Percentiles rank a stretch among this genome's conserved stretches.
These are phyloP conservation scores for Setomelanomma holmii DNA, from an alignment of 2,329 filamentous ascomycete species.

Conservation along the genomic window DNA sequence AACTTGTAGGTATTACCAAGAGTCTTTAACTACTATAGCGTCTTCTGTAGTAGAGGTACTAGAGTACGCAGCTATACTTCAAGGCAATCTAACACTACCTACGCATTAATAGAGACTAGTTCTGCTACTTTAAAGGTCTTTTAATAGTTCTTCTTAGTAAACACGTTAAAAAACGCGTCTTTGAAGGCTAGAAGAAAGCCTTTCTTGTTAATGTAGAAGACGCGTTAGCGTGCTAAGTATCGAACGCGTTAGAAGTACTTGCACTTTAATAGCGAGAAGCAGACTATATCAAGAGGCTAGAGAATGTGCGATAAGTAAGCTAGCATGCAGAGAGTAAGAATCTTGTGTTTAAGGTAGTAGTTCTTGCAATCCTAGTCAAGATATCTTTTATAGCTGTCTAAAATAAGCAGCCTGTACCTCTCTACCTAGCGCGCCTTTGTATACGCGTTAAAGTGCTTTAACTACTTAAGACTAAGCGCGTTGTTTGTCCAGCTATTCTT, in stretches of 20 bases:
- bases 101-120: too few relatives aligned
- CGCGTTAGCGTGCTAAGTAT: conserved; percentile 28
- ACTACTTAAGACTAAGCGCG: conserved; percentile 16
- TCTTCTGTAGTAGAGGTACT: conserved; percentile 35
- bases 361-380: too few relatives aligned
- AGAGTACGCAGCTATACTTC: too few relatives aligned
- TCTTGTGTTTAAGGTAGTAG: too few relatives aligned
- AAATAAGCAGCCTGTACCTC: conserved; percentile 18
- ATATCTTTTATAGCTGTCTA: too few relatives aligned
- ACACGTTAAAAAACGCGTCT: conserved; percentile 18
- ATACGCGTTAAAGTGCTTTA: conserved; percentile 22
- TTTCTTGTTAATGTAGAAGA: conserved; percentile 37
- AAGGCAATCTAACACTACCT: too few relatives aligned
- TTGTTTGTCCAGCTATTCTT: conserved; percentile 20
- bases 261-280: conserved; percentile 23
- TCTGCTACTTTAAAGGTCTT: conserved; percentile 36
- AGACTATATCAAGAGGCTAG: conserved; percentile 23
- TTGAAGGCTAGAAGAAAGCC: conserved; percentile 31
- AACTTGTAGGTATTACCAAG: conserved; percentile 18
- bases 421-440: conserved; percentile 12
- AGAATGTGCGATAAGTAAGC: too few relatives aligned
- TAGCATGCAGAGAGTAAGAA: too few relatives aligned
- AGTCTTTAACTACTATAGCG: conserved; percentile 20
- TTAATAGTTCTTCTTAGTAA: conserved; percentile 33
- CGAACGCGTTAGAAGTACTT: conserved; percentile 39